Base-by-base conservation (phyloP, 768 basidiomycete species). In the Leccinum variicolor region DNA sequence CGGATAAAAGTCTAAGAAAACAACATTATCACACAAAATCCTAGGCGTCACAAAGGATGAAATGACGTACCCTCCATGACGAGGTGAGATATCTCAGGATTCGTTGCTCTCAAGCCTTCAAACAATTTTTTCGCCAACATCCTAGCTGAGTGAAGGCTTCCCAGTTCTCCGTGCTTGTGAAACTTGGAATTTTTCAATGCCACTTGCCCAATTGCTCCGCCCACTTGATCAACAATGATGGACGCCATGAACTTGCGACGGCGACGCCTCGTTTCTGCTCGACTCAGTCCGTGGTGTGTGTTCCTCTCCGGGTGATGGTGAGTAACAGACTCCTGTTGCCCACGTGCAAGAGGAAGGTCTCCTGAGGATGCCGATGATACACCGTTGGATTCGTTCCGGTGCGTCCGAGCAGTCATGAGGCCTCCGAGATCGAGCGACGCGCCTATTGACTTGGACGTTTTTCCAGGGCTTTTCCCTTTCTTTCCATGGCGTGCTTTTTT, bases 121-220 rank as follows among this genome's bases (percentile, higher is more conserved):
- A 90, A 90, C 52, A 91, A 67, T 68, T 89, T 89, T 57, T 81
- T 78, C 3, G 89, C 89, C 34, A 91, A 70, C 61, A 77, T 79
- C 55, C 87, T 75, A 4, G 89, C 89, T 10, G 88, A 89, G 59
- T 80, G 74, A 53, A 89, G 67, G 15, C 79, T 77, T 21, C 81
- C 79, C n/a, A 83, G 67, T 57, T 83, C 81, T 33, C 75, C 81
- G 43, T 79, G 76, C 54, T 77, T 78, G 62, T 85, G 81, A 60
- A 85, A 81, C 64, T 76, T 83, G 17, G 84, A 83, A 61, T 85
- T 79, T 63, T 88, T 89, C 14, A 89, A 66, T 13, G 89, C 84
- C 8, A 90, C 81, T 67, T 89, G 85, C 10, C 84, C 84, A 51
- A 90, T 86, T 13, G 80, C 87, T 53, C 76, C 87, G 63, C 74